Evolutionary conservation across 2,329 filamentous ascomycete species (phyloP), one percentile per base, ranked within the genome.

Genomic region (Exophiala viscosa): DNA sequence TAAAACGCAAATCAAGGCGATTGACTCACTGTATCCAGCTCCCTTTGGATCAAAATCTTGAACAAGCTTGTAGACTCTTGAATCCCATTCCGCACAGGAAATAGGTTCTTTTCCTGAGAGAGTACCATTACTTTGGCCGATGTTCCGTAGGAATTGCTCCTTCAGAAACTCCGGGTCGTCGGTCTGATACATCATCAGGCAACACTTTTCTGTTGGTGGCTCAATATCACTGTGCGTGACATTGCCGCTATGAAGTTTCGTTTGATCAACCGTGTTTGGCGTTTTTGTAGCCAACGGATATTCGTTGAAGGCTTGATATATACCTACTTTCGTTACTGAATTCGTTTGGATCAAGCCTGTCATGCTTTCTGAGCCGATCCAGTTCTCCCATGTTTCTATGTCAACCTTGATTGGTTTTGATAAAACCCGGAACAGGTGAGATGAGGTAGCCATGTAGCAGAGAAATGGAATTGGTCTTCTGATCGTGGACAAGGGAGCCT

Each of bases 1-100:
- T n/a, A n/a, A n/a, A n/a, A n/a, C n/a, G 20, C 33, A n/a, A 36
- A 15, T 15, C 13, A 31, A 14, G 17, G 11, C 15, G 1, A 36
- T 5, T 20, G 34, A 28, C 46, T 48, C 31, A 48, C 46, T 17
- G 35, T 42, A 36, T 10, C 46, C 35, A 32, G 31, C 14, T 2
- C 36, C 23, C 32, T 42, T 48, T 10, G 46, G 46, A 31, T 48
- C 46, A 14, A 48, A 48, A 18, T 48, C 46, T 32, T 48, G 20
- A 32, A 48, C 41, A 3, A 48, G 36, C 36, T 48, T 41, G 28
- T 48, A 48, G 2, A 48, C 23, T 34, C 46, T 39, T 7, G 34
- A 36, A 47, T 47, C 44, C 44, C 32, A 47, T 5, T 7, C 6
- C 9, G 33, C 34, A 7, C 13, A 35, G 28, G 32, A 28, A 2